Evolutionary conservation across 495 filamentous ascomycete genomes (phyloP), one percentile per base, ranked within the genome.

Genomic region (Thermochaetoides thermophila): DNA sequence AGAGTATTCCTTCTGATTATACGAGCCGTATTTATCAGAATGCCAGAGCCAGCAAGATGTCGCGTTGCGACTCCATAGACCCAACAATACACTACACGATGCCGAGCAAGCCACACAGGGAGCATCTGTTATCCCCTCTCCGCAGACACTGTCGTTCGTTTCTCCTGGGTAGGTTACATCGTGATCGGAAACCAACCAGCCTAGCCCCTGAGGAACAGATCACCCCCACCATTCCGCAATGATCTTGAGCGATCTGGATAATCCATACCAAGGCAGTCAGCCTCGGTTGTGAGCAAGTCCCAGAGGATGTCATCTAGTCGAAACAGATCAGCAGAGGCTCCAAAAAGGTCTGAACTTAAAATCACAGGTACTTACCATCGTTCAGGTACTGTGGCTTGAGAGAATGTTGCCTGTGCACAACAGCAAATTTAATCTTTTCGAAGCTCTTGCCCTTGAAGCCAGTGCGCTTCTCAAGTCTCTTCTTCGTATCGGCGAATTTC

Each of bases 401-500:
- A 55, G 78, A 91, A 6, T 55, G 50, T 17, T 65, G 54, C 34
- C 79, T 69, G 39, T 73, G 71, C 5, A 95, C 67, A 27, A 94
- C 58, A 4, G 84, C 82, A 62, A 99, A 95, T 57, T 86, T 94
- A 53, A 96, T 85, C 66, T 95, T 99, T 56, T 99, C 89, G 42
- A 96, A 89, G 35, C 82, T 83, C 63, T 96, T 96, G 42, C 89
- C 89, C 60, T 94, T 96, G 53, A 99, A 74, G 9, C 85, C 85
- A 2, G 81, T 92, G 30, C 89, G 71, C 50, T 81, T 82, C 44
- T 84, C 83, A 3, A 99, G 64, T 15, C 89, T 74, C 46, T 86
- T 76, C 60, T 85, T 92, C 31, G 89, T 95, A 19, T 96, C 79
- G 24, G 76, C 72, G 60, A 96, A 99, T 22, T 64, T 56, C 50